These are phyloP conservation scores for Mucor racemosus DNA, from an alignment of 371 early-diverging fungal genomes.

Conservation along the genomic window DNA sequence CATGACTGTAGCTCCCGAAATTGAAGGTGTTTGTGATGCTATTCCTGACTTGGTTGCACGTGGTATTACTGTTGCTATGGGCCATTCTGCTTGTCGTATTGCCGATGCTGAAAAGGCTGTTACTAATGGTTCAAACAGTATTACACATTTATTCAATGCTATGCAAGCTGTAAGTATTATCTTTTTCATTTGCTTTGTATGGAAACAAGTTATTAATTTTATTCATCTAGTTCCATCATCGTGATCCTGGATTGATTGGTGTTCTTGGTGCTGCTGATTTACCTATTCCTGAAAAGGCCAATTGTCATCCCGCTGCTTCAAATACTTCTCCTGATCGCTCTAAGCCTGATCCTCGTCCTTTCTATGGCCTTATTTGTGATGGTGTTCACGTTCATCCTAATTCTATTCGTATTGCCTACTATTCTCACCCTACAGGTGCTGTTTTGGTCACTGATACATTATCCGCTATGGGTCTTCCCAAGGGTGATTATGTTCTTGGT, in stretches of 20 bases:
- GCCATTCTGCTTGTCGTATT: constrained; percentile 77
- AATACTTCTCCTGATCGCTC: constrained; percentile 38
- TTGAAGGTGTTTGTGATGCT: constrained; percentile 74
- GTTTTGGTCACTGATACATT: constrained; percentile 83
- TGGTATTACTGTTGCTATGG: constrained; percentile 73
- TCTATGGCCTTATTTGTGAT: constrained; percentile 82
- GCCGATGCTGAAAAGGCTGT: constrained; percentile 76
- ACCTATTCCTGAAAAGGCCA: constrained; percentile 31
- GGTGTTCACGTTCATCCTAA: constrained; percentile 84
- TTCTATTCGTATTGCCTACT: constrained; percentile 79
- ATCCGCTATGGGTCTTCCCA: constrained; percentile 76
- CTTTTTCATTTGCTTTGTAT: background rate
- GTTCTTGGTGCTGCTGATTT: constrained; percentile 65
- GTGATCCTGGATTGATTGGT: constrained; percentile 82
- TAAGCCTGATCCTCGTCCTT: constrained; percentile 64
- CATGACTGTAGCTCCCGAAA: constrained; percentile 84
- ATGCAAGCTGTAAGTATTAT: constrained; percentile 68
- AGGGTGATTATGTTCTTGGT: constrained; percentile 80
- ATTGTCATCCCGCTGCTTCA: constrained; percentile 41
- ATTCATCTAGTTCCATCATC: constrained; percentile 70
- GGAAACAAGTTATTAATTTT: background rate
- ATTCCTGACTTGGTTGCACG: constrained; percentile 71
- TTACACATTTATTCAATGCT: constrained; percentile 87
- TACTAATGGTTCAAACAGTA: constrained; percentile 65
- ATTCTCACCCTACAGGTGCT: constrained; percentile 75